Evolutionary conservation across 192 early-diverging fungal species (phyloP).

Genomic region (Rhizophlyctis rosea): DNA sequence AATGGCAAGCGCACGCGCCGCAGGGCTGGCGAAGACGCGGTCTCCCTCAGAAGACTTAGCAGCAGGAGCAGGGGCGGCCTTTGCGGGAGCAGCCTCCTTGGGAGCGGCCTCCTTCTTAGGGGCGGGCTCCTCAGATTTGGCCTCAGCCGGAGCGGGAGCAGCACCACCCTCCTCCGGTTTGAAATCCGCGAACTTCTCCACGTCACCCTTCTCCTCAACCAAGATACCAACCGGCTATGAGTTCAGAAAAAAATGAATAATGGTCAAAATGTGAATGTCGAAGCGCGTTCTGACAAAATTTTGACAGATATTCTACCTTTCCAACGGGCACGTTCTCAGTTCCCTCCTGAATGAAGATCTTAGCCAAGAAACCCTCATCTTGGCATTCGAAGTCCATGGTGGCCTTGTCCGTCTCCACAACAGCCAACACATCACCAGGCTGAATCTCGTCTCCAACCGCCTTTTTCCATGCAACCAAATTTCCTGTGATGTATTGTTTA

Average conservation of each 20-base stretch:
- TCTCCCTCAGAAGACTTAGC: conserved; percentile 42
- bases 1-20: conserved; percentile 81
- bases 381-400: conserved; percentile 99
- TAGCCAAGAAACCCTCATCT: conserved; percentile 94
- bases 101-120: conserved; percentile 1
- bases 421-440: conserved; percentile 90
- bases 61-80: conserved; percentile 19
- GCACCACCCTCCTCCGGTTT: conserved; percentile 30
- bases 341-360: conserved; percentile 76
- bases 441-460: conserved; percentile 84
- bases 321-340: conserved; percentile 87
- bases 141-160: conserved; percentile 23
- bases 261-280: not conserved
- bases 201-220: conserved; percentile 84
- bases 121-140: conserved; percentile 14
- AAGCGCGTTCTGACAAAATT: not conserved
- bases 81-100: conserved; percentile 9
- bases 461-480: conserved; percentile 91
- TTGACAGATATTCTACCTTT: conserved; percentile 42
- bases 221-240: conserved; percentile 84
- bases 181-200: conserved; percentile 84
- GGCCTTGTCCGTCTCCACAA: conserved; percentile 99
- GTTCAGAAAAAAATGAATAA: conserved; percentile 16
- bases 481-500: conserved; percentile 39
- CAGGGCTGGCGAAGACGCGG: conserved; percentile 79